Conservation (phyloP, 192 early-diverging fungal genomes). For the Piromyces finnis region DNA sequence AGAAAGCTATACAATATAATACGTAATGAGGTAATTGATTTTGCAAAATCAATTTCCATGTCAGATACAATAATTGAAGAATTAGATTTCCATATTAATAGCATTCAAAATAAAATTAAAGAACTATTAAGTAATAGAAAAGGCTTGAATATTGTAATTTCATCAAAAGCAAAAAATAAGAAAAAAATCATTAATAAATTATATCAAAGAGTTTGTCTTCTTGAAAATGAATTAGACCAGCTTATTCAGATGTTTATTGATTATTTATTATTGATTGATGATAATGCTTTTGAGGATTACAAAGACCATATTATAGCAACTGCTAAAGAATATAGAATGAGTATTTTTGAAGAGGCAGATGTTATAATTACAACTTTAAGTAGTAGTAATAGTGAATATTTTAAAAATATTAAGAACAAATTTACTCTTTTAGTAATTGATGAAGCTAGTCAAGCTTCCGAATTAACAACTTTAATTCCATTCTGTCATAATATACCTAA, state of each 20-base stretch:
- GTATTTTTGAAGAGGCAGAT: constrained; percentile 60
- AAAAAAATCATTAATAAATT: constrained; percentile 16
- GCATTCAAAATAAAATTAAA: constrained; percentile 3
- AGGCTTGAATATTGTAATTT: neutral
- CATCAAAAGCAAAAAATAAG: neutral
- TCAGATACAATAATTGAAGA: neutral
- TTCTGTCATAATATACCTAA: constrained; percentile 58
- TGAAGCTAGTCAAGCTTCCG: constrained; percentile 86
- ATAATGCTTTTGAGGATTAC: neutral
- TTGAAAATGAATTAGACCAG: neutral
- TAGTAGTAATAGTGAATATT: constrained; percentile 65
- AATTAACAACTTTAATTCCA: constrained; percentile 74
- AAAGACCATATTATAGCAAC: neutral
- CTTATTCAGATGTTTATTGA: neutral
- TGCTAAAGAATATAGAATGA: constrained; percentile 13
- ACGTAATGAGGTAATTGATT: neutral
- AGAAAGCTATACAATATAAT: constrained; percentile 7
- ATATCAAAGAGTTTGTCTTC: constrained; percentile 15
- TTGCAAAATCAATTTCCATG: neutral
- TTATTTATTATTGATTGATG: neutral
- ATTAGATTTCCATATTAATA: neutral
- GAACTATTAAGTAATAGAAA: constrained; percentile 13
- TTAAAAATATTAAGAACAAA: constrained; percentile 39
- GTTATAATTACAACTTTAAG: constrained; percentile 66
- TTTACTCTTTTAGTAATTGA: constrained; percentile 74